These are phyloP conservation scores for Mariannaea sp. DNA, from an alignment of 2,329 filamentous ascomycete species.

Conservation along the genomic window DNA sequence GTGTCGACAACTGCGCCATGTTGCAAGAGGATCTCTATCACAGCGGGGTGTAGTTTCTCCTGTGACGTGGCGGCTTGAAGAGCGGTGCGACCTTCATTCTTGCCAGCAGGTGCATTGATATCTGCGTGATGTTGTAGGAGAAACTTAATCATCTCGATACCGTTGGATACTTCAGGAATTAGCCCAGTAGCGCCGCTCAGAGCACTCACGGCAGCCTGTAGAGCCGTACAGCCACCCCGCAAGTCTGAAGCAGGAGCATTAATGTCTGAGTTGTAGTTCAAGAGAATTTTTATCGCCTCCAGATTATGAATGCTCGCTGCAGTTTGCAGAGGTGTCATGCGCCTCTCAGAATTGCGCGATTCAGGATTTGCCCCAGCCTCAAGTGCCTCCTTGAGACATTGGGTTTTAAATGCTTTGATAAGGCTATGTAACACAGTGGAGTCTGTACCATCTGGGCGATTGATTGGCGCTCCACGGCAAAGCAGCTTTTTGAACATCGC, in stretches of 20 bases:
- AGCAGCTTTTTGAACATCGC: background rate
- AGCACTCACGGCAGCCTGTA: background rate
- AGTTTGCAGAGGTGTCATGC: constrained; percentile 3
- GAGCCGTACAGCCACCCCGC: constrained; percentile 4
- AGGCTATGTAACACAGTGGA: background rate
- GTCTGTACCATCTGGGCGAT: background rate
- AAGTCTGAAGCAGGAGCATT: constrained; percentile 11
- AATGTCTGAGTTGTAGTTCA: background rate
- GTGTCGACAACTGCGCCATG: background rate
- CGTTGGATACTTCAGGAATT: background rate
- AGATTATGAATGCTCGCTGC: background rate
- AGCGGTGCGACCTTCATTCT: constrained; percentile 1
- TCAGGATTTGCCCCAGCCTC: background rate
- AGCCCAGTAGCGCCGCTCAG: fast-evolving
- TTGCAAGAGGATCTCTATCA: background rate
- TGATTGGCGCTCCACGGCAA: background rate
- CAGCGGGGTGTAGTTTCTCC: fast-evolving
- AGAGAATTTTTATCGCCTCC: background rate
- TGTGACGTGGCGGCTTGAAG: background rate
- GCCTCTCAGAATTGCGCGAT: background rate
- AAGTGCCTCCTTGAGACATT: background rate
- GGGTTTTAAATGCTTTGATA: fast-evolving
- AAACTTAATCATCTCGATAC: background rate
- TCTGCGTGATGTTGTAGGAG: background rate
- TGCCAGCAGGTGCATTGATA: background rate